These are phyloP conservation scores for Hemileccinum impolitum DNA, from an alignment of 768 basidiomycete genomes.

Conservation along the genomic window DNA sequence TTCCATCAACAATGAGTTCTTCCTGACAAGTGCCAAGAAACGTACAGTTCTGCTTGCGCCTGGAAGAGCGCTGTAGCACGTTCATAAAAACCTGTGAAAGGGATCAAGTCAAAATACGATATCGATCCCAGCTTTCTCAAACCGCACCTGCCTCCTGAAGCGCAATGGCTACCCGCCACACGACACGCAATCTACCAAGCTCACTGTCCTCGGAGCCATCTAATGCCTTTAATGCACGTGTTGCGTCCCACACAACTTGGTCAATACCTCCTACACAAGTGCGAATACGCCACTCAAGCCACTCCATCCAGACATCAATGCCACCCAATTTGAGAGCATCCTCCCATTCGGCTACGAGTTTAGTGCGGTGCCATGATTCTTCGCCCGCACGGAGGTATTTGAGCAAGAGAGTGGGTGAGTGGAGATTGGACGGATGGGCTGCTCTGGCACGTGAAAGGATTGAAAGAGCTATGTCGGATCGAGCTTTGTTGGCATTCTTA, in stretches of 20 bases:
- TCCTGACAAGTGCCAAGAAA: constrained; percentile 2
- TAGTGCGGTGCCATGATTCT: constrained; percentile 60
- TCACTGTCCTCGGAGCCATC: constrained; percentile 44
- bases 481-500: constrained; percentile 65
- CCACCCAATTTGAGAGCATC: constrained; percentile 51
- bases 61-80: constrained; percentile 77
- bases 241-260: constrained; percentile 50
- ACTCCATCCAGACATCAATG: constrained; percentile 69
- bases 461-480: constrained; percentile 68
- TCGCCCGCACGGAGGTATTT: constrained; percentile 71
- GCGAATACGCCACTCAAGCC: constrained; percentile 74
- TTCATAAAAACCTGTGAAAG: constrained; percentile 60
- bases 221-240: constrained; percentile 44
- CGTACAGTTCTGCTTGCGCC: constrained; percentile 80
- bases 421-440: constrained; percentile 48
- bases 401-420: constrained; percentile 51
- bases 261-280: constrained; percentile 46
- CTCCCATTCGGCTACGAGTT: constrained; percentile 66
- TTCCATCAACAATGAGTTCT: constrained; percentile 6
- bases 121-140: constrained; percentile 1
- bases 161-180: constrained; percentile 68
- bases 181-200: constrained; percentile 51
- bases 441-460: constrained; percentile 62
- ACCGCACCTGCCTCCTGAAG: constrained; percentile 64
- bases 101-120: constrained; percentile 1